phyloP scores from a whole-genome alignment of 495 filamentous ascomycete species.

The Neurospora cerealis region DNA sequence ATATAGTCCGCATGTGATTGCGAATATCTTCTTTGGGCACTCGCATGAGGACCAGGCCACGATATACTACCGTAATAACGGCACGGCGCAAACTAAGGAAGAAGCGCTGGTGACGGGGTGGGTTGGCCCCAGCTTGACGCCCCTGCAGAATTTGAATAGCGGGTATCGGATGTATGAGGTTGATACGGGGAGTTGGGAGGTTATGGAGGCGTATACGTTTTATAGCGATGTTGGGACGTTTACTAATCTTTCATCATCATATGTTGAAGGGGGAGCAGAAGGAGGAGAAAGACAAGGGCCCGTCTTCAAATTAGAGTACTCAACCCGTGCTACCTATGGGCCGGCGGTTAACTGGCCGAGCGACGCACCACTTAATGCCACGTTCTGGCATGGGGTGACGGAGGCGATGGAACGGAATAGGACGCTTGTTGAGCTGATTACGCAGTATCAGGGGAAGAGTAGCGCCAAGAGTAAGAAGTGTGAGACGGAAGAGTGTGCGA shows the following conservation, averaged over 20 bases:
- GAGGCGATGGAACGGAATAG: constrained; percentile 47
- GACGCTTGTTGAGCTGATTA: constrained; percentile 39
- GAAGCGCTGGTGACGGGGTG: constrained; percentile 28
- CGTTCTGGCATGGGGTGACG: constrained; percentile 49
- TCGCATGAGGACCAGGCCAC: constrained; percentile 40
- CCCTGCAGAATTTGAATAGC: constrained; percentile 44
- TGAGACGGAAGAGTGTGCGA: constrained; percentile 36
- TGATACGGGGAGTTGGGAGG: constrained; percentile 41
- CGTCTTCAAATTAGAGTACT: constrained; percentile 44
- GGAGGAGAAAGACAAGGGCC: constrained; percentile 25
- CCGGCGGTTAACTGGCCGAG: constrained; percentile 33
- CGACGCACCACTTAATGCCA: constrained; percentile 43
- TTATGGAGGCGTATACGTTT: constrained; percentile 38
- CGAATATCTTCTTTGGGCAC: constrained; percentile 47
- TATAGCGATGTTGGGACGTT: constrained; percentile 41
- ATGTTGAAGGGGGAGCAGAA: constrained; percentile 1
- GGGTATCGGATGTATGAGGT: constrained; percentile 47
- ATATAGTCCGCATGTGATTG: constrained; percentile 46
- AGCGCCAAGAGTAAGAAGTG: constrained; percentile 43
- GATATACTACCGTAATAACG: constrained; percentile 43
- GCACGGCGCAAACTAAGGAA: constrained; percentile 27
- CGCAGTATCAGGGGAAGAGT: constrained; percentile 43
- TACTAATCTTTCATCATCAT: neutral
- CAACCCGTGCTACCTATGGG: constrained; percentile 44
- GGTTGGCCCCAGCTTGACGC: constrained; percentile 45